A percentile compares a stretch with the other conserved stretches of the same genome.
Conservation (phyloP, 495 filamentous ascomycete genomes). For the Penicillium pancosmium region DNA sequence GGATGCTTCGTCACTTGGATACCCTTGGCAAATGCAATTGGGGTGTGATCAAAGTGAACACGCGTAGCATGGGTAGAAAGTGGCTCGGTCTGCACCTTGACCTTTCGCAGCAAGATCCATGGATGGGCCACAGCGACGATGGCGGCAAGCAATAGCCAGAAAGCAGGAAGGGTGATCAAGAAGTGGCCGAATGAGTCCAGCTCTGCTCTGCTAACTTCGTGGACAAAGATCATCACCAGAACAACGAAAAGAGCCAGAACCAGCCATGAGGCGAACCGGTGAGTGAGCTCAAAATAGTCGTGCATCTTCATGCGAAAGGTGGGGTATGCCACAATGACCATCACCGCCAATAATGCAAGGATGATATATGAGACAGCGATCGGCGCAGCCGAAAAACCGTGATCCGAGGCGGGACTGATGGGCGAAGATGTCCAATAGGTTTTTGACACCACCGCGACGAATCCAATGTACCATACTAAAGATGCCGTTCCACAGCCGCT, state of each 20-base stretch:
- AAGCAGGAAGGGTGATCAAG: conserved; percentile 58
- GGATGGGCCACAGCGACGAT: conserved; percentile 65
- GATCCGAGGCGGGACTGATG: conserved; percentile 17
- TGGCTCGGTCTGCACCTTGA: conserved; percentile 59
- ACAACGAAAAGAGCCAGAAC: conserved; percentile 64
- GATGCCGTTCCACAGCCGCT: conserved; percentile 64
- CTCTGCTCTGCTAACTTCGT: conserved; percentile 30
- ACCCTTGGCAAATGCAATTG: conserved; percentile 25
- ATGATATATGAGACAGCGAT: conserved; percentile 25
- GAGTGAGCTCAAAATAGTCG: conserved; percentile 67
- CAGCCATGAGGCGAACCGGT: conserved; percentile 69
- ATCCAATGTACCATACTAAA: conserved; percentile 64
- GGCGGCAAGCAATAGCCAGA: conserved; percentile 68
- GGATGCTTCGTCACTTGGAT: conserved; percentile 45
- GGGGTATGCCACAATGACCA: conserved; percentile 49
- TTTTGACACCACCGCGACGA: conserved; percentile 45
- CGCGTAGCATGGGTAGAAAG: conserved; percentile 69
- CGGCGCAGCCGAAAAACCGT: conserved; percentile 20
- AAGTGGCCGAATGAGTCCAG: conserved; percentile 22
- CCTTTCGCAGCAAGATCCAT: conserved; percentile 66
- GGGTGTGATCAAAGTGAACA: conserved; percentile 63
- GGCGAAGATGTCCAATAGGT: conserved; percentile 26
- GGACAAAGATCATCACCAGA: conserved; percentile 29
- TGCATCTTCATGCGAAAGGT: conserved; percentile 55
- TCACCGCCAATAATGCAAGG: conserved; percentile 31